Conservation (phyloP, 116 monocot genomes). For the Dioscorea cayenensis region DNA sequence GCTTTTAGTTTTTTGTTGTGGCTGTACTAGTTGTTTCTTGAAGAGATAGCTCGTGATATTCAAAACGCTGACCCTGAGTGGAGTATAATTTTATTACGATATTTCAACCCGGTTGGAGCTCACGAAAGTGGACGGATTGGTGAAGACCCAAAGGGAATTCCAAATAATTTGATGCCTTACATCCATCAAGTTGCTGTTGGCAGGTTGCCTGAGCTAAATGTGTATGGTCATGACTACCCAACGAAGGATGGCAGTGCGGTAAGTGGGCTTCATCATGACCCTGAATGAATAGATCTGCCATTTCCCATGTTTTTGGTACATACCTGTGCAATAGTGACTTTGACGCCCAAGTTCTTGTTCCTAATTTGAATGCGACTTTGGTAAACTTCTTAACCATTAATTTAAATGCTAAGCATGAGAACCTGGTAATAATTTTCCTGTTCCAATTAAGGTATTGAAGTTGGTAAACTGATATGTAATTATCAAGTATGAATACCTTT, state of each 20-base stretch:
- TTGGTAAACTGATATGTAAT: too few relatives aligned
- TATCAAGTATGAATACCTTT: too few relatives aligned
- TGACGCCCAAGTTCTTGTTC: too few relatives aligned
- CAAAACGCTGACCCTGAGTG: slow-evolving; percentile 68
- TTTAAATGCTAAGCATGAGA: too few relatives aligned
- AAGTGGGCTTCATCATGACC: slow-evolving; percentile 8
- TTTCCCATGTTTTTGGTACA: too few relatives aligned
- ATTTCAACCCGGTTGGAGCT: slow-evolving; percentile 84
- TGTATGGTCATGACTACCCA: slow-evolving; percentile 78
- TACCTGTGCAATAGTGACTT: too few relatives aligned
- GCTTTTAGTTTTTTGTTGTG: background rate
- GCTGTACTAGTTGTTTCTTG: slow-evolving; percentile 62
- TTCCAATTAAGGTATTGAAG: too few relatives aligned
- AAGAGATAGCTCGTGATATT: slow-evolving; percentile 76
- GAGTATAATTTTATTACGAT: slow-evolving; percentile 70
- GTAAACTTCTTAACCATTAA: too few relatives aligned
- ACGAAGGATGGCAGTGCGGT: slow-evolving; percentile 81
- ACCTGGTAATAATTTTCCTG: too few relatives aligned
- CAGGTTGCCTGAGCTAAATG: slow-evolving; percentile 61
- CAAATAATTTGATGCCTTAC: slow-evolving; percentile 85
- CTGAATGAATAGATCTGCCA: too few relatives aligned
- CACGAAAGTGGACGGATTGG: slow-evolving; percentile 82
- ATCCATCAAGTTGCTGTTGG: slow-evolving; percentile 82
- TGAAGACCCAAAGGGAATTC: slow-evolving; percentile 82
- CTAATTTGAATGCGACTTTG: background rate